A percentile compares a stretch with the other conserved stretches of the same genome.
Evolutionary conservation across 2,329 filamentous ascomycete species (phyloP).

Genomic region (Pseudopyricularia javanii): DNA sequence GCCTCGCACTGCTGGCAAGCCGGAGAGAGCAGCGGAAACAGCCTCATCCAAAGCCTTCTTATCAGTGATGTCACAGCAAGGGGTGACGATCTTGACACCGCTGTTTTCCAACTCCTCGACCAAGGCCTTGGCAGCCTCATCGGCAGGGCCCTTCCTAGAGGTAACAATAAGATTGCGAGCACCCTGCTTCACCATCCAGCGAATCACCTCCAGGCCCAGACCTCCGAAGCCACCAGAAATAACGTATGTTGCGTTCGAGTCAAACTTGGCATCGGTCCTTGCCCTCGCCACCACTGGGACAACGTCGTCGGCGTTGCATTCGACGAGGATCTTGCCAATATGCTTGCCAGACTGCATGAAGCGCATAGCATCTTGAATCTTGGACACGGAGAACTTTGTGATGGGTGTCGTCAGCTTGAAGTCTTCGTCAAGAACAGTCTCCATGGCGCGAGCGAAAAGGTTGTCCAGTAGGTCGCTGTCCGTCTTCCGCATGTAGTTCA

Average conservation of each 20-base stretch:
- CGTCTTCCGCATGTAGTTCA: background rate
- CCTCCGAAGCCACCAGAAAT: conserved; percentile 12
- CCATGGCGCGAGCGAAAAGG: background rate
- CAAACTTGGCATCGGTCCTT: background rate
- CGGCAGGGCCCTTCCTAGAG: conserved; percentile 12
- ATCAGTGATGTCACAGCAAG: background rate
- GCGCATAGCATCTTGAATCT: conserved; percentile 26
- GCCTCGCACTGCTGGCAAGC: background rate
- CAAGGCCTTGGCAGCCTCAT: background rate
- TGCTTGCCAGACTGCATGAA: conserved; percentile 28
- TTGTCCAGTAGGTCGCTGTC: background rate
- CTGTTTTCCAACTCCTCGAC: background rate
- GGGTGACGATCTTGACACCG: background rate
- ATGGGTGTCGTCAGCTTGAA: conserved; percentile 13
- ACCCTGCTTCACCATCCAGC: conserved; percentile 11
- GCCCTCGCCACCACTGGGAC: background rate
- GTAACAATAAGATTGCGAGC: conserved; percentile 18
- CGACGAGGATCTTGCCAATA: conserved; percentile 23
- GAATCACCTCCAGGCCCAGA: conserved; percentile 8
- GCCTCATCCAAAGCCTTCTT: background rate
- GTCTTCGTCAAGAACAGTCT: conserved; percentile 7
- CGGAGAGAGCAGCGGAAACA: background rate
- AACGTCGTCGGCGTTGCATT: background rate
- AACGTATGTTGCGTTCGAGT: conserved; percentile 7
- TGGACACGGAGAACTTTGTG: conserved; percentile 18